phyloP scores from a whole-genome alignment of 2,329 filamentous ascomycete species.

The Arachnomyces sp. region DNA sequence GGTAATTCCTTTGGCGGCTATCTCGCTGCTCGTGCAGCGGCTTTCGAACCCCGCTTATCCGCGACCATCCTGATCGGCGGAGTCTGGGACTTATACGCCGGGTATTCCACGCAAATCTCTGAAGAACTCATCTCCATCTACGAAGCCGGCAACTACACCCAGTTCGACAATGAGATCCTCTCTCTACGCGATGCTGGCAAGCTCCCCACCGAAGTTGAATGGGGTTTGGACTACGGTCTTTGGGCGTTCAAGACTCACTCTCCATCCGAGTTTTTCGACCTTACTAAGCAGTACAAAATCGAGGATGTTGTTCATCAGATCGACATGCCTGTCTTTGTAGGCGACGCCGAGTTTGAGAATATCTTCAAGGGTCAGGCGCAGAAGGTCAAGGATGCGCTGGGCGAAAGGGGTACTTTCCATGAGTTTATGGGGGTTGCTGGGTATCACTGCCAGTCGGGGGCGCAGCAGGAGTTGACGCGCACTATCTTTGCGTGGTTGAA shows the following conservation, averaged over 20 bases:
- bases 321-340: slow-evolving; percentile 18
- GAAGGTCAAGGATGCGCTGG: slow-evolving; percentile 13
- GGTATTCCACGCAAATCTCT: slow-evolving; percentile 5
- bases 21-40: slow-evolving; percentile 35
- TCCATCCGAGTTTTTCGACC: slow-evolving; percentile 21
- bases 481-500: no score
- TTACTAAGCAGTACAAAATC: slow-evolving; percentile 13
- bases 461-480: background rate
- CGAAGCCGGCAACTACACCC: slow-evolving; percentile 10
- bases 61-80: slow-evolving; percentile 37
- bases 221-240: slow-evolving; percentile 29
- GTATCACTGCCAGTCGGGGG: slow-evolving; percentile 18
- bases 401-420: slow-evolving; percentile 13
- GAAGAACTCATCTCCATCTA: slow-evolving; percentile 10
- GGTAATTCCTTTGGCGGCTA: slow-evolving; percentile 39
- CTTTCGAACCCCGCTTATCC: slow-evolving; percentile 37
- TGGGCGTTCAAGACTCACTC: slow-evolving; percentile 26
- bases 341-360: slow-evolving; percentile 15
- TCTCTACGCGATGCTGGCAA: slow-evolving; percentile 3
- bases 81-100: slow-evolving; percentile 23
- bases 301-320: slow-evolving; percentile 14
- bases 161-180: slow-evolving; percentile 9
- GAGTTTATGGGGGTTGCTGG: slow-evolving; percentile 16
- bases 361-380: slow-evolving; percentile 15
- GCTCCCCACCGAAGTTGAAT: slow-evolving; percentile 16